phyloP scores from a whole-genome alignment of 345 rosid species.

The Aquilaria sinensis region DNA sequence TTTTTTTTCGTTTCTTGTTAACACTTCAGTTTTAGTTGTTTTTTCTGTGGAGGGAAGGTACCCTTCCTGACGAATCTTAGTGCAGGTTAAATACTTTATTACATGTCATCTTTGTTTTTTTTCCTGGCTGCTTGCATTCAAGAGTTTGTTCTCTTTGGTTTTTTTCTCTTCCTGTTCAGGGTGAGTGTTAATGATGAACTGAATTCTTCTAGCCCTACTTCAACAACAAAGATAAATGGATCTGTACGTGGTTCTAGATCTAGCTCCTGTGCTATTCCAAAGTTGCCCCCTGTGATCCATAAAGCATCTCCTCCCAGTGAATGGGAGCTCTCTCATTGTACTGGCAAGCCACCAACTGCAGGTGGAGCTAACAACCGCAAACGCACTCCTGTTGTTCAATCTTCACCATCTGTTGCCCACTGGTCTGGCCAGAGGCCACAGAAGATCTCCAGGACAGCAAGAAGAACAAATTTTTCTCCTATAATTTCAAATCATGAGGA shows the following conservation, averaged over 20 bases:
- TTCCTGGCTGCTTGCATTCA: neutral
- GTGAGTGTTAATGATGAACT: slow-evolving; percentile 58
- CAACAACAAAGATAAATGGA: slow-evolving; percentile 51
- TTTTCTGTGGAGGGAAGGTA: slow-evolving; percentile 7
- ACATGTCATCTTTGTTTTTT: neutral
- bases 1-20: neutral
- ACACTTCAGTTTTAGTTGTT: no score
- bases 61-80: no score
- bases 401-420: slow-evolving; percentile 81
- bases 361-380: slow-evolving; percentile 68
- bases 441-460: slow-evolving; percentile 79
- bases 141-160: neutral
- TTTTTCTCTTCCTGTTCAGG: slow-evolving; percentile 37
- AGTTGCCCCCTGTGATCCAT: slow-evolving; percentile 59
- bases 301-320: slow-evolving; percentile 60
- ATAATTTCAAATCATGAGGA: slow-evolving; percentile 68
- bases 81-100: no score
- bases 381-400: slow-evolving; percentile 51
- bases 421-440: slow-evolving; percentile 89
- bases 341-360: slow-evolving; percentile 61
- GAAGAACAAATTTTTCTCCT: slow-evolving; percentile 77
- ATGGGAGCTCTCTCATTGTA: slow-evolving; percentile 81
- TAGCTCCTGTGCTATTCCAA: slow-evolving; percentile 53
- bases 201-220: slow-evolving; percentile 65
- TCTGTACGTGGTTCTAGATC: slow-evolving; percentile 76